Evolutionary conservation across 768 basidiomycete species (phyloP).

Genomic region (Baorangia bicolor): DNA sequence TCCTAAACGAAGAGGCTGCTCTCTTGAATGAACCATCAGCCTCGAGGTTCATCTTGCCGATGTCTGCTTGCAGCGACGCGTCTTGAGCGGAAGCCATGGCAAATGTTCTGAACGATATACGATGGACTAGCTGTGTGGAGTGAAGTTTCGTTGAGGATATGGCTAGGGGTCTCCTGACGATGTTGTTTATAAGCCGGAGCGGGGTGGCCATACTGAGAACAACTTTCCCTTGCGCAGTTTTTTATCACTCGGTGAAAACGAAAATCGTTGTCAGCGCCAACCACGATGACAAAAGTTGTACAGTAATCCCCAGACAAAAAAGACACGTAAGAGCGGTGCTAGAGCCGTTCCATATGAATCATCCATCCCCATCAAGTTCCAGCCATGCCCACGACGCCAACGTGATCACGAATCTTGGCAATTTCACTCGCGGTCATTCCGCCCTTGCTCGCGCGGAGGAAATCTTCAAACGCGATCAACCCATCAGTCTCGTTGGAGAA

Average conservation of each 20-base stretch:
- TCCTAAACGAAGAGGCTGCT: slow-evolving; percentile 51
- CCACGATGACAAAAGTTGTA: slow-evolving; percentile 15
- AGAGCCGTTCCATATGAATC: neutral
- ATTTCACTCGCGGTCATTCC: slow-evolving; percentile 82
- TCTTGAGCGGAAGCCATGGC: slow-evolving; percentile 35
- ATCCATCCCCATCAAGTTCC: slow-evolving; percentile 49
- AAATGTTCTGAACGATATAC: neutral
- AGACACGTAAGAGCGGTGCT: neutral
- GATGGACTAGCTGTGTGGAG: neutral
- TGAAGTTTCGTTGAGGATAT: neutral
- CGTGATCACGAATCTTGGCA: slow-evolving; percentile 86
- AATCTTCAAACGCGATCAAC: slow-evolving; percentile 78
- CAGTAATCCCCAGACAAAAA: too few species aligned
- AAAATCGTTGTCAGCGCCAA: slow-evolving; percentile 3
- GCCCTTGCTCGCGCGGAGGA: slow-evolving; percentile 79
- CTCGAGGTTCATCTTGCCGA: slow-evolving; percentile 51
- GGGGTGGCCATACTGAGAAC: slow-evolving; percentile 18
- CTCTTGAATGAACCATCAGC: slow-evolving; percentile 70
- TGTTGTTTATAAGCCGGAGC: slow-evolving; percentile 8
- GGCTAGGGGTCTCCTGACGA: slow-evolving; percentile 6
- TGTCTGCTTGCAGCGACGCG: slow-evolving; percentile 44
- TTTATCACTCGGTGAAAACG: neutral
- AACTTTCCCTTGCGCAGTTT: neutral
- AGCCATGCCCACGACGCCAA: slow-evolving; percentile 87
- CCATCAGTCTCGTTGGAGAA: slow-evolving; percentile 65